These are phyloP conservation scores for Amanita polypyramis DNA, from an alignment of 768 basidiomycete genomes.

Conservation along the genomic window DNA sequence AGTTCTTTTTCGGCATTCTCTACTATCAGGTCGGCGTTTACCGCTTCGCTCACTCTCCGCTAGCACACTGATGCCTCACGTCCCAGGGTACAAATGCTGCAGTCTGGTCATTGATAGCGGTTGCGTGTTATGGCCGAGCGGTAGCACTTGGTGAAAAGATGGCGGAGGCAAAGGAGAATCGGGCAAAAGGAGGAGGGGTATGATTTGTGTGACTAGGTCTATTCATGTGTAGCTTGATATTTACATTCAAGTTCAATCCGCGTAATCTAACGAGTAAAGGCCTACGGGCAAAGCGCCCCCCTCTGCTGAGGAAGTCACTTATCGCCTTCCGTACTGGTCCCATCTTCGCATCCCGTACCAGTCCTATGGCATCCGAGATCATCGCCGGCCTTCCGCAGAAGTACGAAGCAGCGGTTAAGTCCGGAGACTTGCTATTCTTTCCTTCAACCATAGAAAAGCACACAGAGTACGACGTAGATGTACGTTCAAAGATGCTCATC, in stretches of 20 bases:
- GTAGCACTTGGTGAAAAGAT: conserved; percentile 59
- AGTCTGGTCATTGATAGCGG: conserved; percentile 69
- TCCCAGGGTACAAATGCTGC: conserved; percentile 76
- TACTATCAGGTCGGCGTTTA: conserved; percentile 65
- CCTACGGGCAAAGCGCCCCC: too few relatives aligned
- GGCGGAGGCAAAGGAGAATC: conserved; percentile 52
- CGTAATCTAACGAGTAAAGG: neutral
- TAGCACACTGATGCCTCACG: conserved; percentile 4
- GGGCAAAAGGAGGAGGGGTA: conserved; percentile 45
- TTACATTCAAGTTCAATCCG: neutral
- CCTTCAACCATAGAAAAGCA: conserved; percentile 59
- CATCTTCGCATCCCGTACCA: neutral
- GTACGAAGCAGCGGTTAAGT: conserved; percentile 46
- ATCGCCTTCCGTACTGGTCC: too few relatives aligned
- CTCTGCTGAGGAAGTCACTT: too few relatives aligned
- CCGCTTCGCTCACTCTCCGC: neutral
- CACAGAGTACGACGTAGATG: conserved; percentile 54
- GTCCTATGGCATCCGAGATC: conserved; percentile 31
- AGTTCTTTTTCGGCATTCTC: conserved; percentile 50
- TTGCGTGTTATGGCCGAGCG: conserved; percentile 57
- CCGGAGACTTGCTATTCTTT: conserved; percentile 69
- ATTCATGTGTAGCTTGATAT: neutral
- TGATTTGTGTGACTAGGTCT: too few relatives aligned
- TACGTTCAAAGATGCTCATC: conserved; percentile 17
- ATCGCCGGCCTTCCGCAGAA: conserved; percentile 40